Evolutionary conservation across 2,329 filamentous ascomycete genomes (phyloP).

Genomic region (Tolypocladium tundrense): DNA sequence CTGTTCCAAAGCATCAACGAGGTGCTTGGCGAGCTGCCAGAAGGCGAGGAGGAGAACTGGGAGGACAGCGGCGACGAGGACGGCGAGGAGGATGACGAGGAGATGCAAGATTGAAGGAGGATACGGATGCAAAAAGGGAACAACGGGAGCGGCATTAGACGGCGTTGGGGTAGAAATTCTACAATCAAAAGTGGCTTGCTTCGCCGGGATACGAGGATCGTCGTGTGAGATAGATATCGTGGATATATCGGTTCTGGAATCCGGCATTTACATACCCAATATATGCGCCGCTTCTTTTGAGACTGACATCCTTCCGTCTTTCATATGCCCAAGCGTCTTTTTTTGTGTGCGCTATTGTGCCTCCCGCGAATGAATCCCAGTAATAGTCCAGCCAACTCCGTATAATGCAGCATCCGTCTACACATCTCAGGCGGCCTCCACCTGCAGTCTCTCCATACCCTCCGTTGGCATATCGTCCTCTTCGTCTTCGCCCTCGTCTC

Average conservation of each 20-base stretch:
- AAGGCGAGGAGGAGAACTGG: constrained; percentile 37
- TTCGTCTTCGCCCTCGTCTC: constrained; percentile 55
- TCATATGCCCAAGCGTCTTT: not conserved
- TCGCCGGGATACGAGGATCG: not conserved
- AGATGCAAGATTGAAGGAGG: constrained; percentile 36
- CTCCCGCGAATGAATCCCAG: not conserved
- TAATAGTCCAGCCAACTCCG: not conserved
- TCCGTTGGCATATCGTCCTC: constrained; percentile 51
- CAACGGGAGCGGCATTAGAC: constrained; percentile 8
- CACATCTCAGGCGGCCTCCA: constrained; percentile 36
- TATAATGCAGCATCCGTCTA: not conserved
- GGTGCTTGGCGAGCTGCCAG: constrained; percentile 50
- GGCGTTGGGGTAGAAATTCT: constrained; percentile 10
- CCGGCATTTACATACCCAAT: constrained; percentile 2
- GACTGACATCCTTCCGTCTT: not conserved
- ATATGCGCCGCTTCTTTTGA: not conserved
- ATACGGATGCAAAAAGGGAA: not conserved
- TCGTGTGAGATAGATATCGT: not conserved
- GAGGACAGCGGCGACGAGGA: constrained; percentile 46
- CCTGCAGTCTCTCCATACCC: constrained; percentile 60
- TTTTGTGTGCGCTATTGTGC: not conserved
- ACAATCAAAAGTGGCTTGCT: constrained; percentile 2
- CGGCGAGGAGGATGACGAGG: constrained; percentile 37
- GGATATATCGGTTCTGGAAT: constrained; percentile 7
- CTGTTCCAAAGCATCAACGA: constrained; percentile 53